These are phyloP conservation scores for Wickerhamiella allomyrinae DNA, from an alignment of 805 yeast genomes.

Conservation along the genomic window DNA sequence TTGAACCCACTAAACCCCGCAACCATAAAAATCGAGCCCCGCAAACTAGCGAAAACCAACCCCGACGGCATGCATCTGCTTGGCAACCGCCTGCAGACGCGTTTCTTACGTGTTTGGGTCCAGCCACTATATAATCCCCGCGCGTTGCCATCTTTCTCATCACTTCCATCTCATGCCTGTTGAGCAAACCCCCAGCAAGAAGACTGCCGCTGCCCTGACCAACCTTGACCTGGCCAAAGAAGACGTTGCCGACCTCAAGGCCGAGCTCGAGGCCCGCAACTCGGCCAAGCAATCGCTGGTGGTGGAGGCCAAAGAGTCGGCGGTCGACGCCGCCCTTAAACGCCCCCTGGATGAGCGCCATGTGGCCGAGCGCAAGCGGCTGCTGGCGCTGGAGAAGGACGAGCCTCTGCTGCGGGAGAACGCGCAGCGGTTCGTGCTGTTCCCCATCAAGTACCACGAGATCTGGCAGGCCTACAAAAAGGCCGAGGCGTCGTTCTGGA, in stretches of 20 bases:
- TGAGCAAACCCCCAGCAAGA: constrained; percentile 48
- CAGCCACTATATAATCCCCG: background rate
- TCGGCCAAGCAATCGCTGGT: constrained; percentile 21
- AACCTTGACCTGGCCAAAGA: constrained; percentile 32
- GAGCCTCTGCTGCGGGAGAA: constrained; percentile 84
- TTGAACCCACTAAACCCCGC: too few relatives aligned
- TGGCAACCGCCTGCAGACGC: background rate
- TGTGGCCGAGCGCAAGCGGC: constrained; percentile 24
- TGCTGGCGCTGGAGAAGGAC: constrained; percentile 64
- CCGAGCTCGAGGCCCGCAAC: constrained; percentile 9
- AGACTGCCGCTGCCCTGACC: constrained; percentile 42
- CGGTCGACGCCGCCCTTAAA: constrained; percentile 10
- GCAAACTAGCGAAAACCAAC: too few relatives aligned
- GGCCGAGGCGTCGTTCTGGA: constrained; percentile 99
- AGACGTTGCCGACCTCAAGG: constrained; percentile 17
- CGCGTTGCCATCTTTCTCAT: background rate
- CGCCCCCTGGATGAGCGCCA: constrained; percentile 15
- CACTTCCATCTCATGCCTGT: constrained; percentile 13
- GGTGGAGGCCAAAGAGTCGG: constrained; percentile 14
- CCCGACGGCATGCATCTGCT: too few relatives aligned
- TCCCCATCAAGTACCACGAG: constrained; percentile 94
- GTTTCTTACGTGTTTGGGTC: background rate
- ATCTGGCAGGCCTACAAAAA: constrained; percentile 98
- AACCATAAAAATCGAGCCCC: too few relatives aligned
- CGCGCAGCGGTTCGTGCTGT: constrained; percentile 75